These are phyloP conservation scores for Phytophthora cactorum DNA, from an alignment of 352 stramenopile species.

Conservation along the genomic window DNA sequence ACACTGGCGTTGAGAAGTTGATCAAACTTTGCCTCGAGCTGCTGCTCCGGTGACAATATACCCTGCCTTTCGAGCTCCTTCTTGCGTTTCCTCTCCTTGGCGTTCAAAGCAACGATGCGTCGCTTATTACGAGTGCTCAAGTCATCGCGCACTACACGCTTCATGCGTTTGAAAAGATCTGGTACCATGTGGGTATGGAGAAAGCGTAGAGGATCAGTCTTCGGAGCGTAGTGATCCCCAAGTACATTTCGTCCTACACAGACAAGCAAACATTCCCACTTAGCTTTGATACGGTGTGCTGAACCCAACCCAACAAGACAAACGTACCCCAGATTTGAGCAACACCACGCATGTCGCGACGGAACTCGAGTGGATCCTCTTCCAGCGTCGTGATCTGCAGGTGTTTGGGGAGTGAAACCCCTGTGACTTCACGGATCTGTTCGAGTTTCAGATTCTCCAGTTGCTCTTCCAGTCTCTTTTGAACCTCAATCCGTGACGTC, in stretches of 20 bases:
- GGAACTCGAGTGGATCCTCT: conserved; percentile 38
- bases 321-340: conserved; percentile 27
- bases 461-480: conserved; percentile 14
- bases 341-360: conserved; percentile 25
- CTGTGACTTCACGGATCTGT: conserved; percentile 1
- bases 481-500: conserved; percentile 2
- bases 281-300: neutral
- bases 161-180: conserved; percentile 43
- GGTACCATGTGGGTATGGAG: conserved; percentile 19
- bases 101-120: conserved; percentile 39
- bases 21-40: conserved; percentile 42
- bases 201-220: conserved; percentile 25
- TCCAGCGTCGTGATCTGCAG: conserved; percentile 20
- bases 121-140: conserved; percentile 34
- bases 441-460: conserved; percentile 4
- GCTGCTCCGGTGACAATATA: conserved; percentile 36
- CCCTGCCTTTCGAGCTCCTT: conserved; percentile 31
- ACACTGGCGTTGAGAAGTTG: conserved; percentile 31
- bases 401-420: conserved; percentile 17
- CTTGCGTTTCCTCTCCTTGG: conserved; percentile 26
- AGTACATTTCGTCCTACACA: conserved; percentile 33
- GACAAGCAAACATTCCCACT: neutral
- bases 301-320: neutral
- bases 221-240: conserved; percentile 32
- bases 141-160: conserved; percentile 30